Base-by-base conservation (phyloP, 495 filamentous ascomycete genomes). In the Podospora didyma region DNA sequence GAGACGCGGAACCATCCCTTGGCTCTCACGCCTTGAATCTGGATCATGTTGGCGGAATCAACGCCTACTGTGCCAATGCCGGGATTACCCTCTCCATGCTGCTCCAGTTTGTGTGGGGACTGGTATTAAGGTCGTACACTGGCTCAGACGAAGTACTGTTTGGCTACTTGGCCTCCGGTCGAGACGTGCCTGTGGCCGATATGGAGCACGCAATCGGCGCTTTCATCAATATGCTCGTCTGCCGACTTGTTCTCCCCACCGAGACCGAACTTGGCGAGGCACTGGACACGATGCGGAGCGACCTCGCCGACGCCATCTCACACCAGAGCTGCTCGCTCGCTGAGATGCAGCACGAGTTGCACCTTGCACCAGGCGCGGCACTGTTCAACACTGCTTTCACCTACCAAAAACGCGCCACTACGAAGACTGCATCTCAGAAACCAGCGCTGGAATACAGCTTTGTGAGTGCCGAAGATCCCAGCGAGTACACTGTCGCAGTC, bases 111-210 rank as follows among this genome's bases (percentile, higher is more conserved):
- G 73, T 73, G 3, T 78, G 75, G 75, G 67, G 73, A 0, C 62
- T 76, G 49, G 66, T 73, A 0, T 56, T 77, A n/a, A 69, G 68
- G 6, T 63, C 54, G 10, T 81, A 81, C 58, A 82, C 79, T 1
- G 70, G 68, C 1, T 77, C 74, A 3, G 73, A 83, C 45, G 75
- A 82, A 26, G 73, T 86, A n/a, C 81, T 78, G 57, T 87, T 86
- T 58, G 83, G 83, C 24, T 69, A 62, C 44, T 20, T 67, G 24
- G 28, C 67, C 2, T 65, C 64, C 1, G 62, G 60, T 1, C 56
- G 67, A 0, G 58, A 65, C n/a, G 42, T 62, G 9, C 58, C 64
- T 26, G 51, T 65, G 2, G 49, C 58, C 3, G 34, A 61, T 35
- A 55, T 62, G 21, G 63, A 62, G 53, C 20, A 61, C 1, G 57